These are phyloP conservation scores for Erysimum cheiranthoides DNA, from an alignment of 345 rosid genomes.

Conservation along the genomic window DNA sequence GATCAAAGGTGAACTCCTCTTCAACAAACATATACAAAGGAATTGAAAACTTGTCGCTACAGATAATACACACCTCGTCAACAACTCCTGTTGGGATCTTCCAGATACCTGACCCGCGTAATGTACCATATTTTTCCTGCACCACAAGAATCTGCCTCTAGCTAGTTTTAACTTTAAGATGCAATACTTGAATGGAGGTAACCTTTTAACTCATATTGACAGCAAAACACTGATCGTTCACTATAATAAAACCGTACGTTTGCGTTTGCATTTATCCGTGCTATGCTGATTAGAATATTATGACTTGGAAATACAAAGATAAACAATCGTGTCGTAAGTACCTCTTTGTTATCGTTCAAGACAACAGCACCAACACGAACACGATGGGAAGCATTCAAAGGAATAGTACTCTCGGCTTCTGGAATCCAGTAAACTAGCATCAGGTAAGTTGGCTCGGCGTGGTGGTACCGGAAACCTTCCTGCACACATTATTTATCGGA, in stretches of 20 bases:
- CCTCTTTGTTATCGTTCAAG: conserved; percentile 76
- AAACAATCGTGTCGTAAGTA: conserved; percentile 23
- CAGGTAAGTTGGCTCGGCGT: conserved; percentile 81
- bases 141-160: conserved; percentile 72
- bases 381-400: conserved; percentile 79
- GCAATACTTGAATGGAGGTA: background rate
- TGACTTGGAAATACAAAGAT: background rate
- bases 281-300: background rate
- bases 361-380: conserved; percentile 78
- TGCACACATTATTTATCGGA: conserved; percentile 26
- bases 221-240: background rate
- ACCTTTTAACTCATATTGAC: background rate
- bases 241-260: too few relatives aligned
- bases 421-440: conserved; percentile 93
- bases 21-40: background rate
- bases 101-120: conserved; percentile 68
- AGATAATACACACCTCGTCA: conserved; percentile 61
- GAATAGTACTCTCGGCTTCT: conserved; percentile 60
- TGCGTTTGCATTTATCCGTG: background rate
- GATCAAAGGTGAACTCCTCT: too few relatives aligned
- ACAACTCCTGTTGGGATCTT: conserved; percentile 90
- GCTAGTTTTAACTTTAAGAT: conserved; percentile 14
- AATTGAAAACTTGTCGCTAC: background rate
- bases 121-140: conserved; percentile 71
- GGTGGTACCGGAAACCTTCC: conserved; percentile 85